These are phyloP conservation scores for Wickerhamiella pararugosa DNA, from an alignment of 1,139 yeast genomes.

Conservation along the genomic window DNA sequence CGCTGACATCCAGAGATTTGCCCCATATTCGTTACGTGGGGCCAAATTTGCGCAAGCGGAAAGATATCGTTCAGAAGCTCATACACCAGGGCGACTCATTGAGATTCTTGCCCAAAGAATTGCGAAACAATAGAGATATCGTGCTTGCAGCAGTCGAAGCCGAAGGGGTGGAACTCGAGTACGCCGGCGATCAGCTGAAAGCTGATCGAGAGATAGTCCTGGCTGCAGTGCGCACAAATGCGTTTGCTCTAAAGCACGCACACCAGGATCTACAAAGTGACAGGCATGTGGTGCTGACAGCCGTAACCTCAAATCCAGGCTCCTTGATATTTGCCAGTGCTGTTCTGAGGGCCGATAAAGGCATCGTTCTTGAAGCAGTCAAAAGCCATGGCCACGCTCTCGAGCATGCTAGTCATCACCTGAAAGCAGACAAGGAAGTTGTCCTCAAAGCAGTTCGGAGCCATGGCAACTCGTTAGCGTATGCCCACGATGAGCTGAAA, in stretches of 20 bases:
- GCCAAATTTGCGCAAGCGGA: no score
- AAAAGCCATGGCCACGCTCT: not conserved
- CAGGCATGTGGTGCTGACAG: not conserved
- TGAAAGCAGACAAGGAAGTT: not conserved
- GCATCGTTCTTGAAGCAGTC: not conserved
- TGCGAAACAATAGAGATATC: conserved; percentile 2
- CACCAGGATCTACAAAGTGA: not conserved
- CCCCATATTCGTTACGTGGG: no score
- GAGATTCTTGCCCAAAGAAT: not conserved
- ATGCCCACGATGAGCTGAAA: not conserved
- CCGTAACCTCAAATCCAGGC: not conserved
- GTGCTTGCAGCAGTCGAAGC: not conserved
- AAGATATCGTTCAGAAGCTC: no score
- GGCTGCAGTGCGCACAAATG: conserved; percentile 1
- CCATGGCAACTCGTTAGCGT: not conserved
- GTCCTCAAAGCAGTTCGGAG: conserved; percentile 1
- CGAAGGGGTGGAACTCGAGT: conserved; percentile 3
- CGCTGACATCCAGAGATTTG: no score
- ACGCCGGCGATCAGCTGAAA: conserved; percentile 4
- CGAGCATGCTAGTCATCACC: not conserved
- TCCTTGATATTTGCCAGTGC: not conserved
- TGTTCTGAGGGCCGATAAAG: not conserved
- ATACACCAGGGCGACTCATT: no score
- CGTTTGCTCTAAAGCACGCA: not conserved
- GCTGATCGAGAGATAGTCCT: conserved; percentile 5